Conservation (phyloP, 179 eudicot genomes). For the Spinacia oleracea region DNA sequence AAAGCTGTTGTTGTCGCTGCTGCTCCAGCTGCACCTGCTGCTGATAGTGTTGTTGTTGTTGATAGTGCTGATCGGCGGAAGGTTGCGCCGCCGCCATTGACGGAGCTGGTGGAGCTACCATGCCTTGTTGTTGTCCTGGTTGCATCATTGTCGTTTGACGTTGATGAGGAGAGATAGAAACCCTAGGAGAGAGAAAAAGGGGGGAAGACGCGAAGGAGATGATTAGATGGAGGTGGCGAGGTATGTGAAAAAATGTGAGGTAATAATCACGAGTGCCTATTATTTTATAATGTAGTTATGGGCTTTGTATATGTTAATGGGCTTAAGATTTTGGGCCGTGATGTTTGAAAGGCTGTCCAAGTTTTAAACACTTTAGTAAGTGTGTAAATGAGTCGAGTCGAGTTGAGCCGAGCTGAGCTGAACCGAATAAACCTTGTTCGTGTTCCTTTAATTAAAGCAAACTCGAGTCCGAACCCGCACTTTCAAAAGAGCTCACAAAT, state of each 20-base stretch:
- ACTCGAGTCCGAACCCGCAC: no score
- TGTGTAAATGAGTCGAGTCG: no score
- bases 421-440: no score
- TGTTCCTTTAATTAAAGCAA: no score
- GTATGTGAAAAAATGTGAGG: neutral
- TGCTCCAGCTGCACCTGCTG: conserved; percentile 8
- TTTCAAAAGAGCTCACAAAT: no score
- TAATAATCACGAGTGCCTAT: neutral
- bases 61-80: conserved; percentile 19
- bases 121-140: conserved; percentile 20
- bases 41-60: conserved; percentile 7
- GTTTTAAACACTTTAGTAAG: no score
- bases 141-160: conserved; percentile 19
- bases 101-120: conserved; percentile 2
- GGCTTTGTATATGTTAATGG: neutral
- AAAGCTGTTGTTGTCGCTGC: conserved; percentile 18
- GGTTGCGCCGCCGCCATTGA: conserved; percentile 14
- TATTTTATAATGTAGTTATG: neutral
- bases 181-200: conserved; percentile 19
- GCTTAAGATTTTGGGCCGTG: neutral
- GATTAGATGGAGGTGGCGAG: neutral
- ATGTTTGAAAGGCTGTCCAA: neutral
- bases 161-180: neutral
- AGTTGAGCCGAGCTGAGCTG: no score
- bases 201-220: neutral